Evolutionary conservation across 1,284 basidiomycete species (phyloP).

Genomic region (Cerrena zonata): DNA sequence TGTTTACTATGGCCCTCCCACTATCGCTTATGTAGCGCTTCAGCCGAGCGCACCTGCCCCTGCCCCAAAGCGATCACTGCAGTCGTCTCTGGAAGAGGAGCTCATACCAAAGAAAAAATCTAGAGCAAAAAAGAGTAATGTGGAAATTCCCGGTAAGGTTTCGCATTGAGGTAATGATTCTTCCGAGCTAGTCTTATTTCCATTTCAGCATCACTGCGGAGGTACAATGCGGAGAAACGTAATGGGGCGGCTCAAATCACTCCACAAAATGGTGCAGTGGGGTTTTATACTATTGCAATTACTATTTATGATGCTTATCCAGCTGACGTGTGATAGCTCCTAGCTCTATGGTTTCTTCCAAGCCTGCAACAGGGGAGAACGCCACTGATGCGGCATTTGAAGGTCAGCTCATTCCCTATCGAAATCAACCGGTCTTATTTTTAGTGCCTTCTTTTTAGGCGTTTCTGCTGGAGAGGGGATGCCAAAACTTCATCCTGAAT

Average conservation of each 20-base stretch:
- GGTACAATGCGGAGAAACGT: conserved; percentile 62
- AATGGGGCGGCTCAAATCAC: conserved; percentile 43
- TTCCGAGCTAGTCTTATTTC: conserved; percentile 6
- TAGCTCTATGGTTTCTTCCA: conserved; percentile 41
- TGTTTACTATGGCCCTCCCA: conserved; percentile 17
- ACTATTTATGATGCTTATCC: too few species aligned
- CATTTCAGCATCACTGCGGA: conserved; percentile 51
- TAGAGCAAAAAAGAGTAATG: conserved; percentile 32
- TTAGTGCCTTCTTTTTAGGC: conserved; percentile 8
- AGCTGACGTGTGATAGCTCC: conserved; percentile 34
- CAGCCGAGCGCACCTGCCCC: conserved; percentile 21
- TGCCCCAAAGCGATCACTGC: conserved; percentile 33
- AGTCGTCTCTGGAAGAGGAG: conserved; percentile 31
- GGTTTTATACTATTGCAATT: neutral
- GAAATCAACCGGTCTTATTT: neutral
- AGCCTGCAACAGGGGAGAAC: conserved; percentile 32
- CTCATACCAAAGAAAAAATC: conserved; percentile 33
- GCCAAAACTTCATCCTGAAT: conserved; percentile 45
- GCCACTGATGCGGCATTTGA: conserved; percentile 38
- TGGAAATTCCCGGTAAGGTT: conserved; percentile 27
- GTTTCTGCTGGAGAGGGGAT: conserved; percentile 11
- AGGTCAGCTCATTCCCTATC: conserved; percentile 13
- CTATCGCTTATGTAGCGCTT: conserved; percentile 16
- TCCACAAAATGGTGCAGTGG: conserved; percentile 18
- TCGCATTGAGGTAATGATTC: neutral